Evolutionary conservation across 2,329 filamentous ascomycete species (phyloP).

Genomic region (Penicillium olsonii): DNA sequence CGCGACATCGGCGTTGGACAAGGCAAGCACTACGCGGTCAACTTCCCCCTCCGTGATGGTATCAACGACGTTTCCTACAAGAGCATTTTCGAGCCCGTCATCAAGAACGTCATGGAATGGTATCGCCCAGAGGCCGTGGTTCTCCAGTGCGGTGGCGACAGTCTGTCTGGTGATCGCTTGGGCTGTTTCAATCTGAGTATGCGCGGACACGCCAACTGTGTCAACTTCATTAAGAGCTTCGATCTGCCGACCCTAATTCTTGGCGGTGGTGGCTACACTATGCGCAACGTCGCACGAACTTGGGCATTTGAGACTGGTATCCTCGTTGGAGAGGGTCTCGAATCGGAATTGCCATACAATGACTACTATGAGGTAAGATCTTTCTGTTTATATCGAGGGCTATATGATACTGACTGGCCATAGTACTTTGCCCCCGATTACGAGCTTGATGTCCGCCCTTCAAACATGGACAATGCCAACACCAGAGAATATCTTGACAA

Average conservation of each 20-base stretch:
- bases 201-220: constrained; percentile 70
- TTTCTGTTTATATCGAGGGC: neutral
- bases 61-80: constrained; percentile 70
- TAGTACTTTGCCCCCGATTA: constrained; percentile 71
- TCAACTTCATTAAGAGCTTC: constrained; percentile 69
- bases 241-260: constrained; percentile 65
- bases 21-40: constrained; percentile 69
- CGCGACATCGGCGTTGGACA: constrained; percentile 68
- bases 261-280: constrained; percentile 69
- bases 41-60: constrained; percentile 69
- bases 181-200: constrained; percentile 72
- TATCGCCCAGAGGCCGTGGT: constrained; percentile 69
- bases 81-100: constrained; percentile 68
- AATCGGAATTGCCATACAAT: constrained; percentile 84
- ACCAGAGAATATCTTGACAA: constrained; percentile 68
- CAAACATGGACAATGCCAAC: constrained; percentile 73
- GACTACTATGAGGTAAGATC: constrained; percentile 77
- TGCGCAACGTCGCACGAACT: constrained; percentile 64
- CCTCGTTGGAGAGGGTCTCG: constrained; percentile 80
- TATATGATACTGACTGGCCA: constrained; percentile 24
- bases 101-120: constrained; percentile 68
- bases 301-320: constrained; percentile 73
- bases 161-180: constrained; percentile 65
- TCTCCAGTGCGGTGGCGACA: constrained; percentile 69
- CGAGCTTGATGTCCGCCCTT: constrained; percentile 68